Conservation (phyloP, 2,329 filamentous ascomycete species). For the Neofusicoccum cordaticola region DNA sequence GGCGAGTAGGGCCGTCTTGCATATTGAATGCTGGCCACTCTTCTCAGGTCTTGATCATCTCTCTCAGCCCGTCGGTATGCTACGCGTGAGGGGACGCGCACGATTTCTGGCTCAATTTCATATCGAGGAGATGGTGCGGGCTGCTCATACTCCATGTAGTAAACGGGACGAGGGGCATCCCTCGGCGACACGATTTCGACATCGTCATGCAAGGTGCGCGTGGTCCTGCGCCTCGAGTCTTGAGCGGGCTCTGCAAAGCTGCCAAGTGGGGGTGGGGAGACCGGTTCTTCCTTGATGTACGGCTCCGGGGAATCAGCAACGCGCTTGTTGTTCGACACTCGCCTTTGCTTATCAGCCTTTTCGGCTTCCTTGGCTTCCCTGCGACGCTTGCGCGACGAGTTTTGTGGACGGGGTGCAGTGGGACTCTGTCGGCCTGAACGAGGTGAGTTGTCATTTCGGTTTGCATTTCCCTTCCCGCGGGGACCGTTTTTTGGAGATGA, state of each 20-base stretch:
- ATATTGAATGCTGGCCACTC: conserved; percentile 48
- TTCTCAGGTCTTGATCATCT: conserved; percentile 47
- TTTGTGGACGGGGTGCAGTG: conserved; percentile 39
- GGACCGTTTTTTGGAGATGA: conserved; percentile 18
- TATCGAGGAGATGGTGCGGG: conserved; percentile 28
- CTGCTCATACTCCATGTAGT: conserved; percentile 40
- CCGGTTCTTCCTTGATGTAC: conserved; percentile 61
- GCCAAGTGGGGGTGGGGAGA: conserved; percentile 59
- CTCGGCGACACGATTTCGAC: conserved; percentile 40
- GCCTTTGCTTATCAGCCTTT: conserved; percentile 37
- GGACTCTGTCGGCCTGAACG: conserved; percentile 45
- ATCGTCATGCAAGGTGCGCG: conserved; percentile 33
- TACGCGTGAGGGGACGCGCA: conserved; percentile 38
- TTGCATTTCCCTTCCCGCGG: conserved; percentile 14
- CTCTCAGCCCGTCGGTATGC: conserved; percentile 37
- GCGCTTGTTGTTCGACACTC: conserved; percentile 25
- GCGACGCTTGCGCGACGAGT: conserved; percentile 52
- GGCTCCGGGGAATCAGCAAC: conserved; percentile 36
- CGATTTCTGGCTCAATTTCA: conserved; percentile 32
- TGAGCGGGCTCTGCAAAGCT: conserved; percentile 34
- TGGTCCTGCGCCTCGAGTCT: conserved; percentile 38
- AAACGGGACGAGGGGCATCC: conserved; percentile 44
- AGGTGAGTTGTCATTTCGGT: conserved; percentile 16
- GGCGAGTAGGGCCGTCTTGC: conserved; percentile 44
- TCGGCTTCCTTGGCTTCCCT: conserved; percentile 40